phyloP scores from a whole-genome alignment of 225 moss, liverwort and hornwort genomes.

The Physcomitrellopsis africana region DNA sequence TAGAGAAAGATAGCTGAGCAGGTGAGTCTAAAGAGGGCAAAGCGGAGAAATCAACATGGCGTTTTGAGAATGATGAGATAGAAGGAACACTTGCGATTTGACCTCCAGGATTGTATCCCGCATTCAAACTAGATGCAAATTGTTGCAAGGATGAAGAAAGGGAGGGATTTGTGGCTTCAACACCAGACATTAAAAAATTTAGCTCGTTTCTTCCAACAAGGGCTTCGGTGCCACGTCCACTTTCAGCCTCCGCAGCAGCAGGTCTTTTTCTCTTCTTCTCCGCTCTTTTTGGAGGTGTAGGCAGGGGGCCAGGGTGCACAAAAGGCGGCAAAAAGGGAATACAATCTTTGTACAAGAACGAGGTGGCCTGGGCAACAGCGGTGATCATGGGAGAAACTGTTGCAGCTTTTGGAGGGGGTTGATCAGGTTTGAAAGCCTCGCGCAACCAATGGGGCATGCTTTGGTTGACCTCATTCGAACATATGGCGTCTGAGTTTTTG shows the following conservation, averaged over 20 bases:
- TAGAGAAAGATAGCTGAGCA: constrained; percentile 41
- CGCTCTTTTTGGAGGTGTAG: constrained; percentile 56
- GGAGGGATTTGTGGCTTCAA: constrained; percentile 37
- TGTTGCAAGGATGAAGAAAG: constrained; percentile 52
- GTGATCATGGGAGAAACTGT: constrained; percentile 85
- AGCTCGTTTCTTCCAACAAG: constrained; percentile 28
- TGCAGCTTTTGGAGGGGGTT: constrained; percentile 56
- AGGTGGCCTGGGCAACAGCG: constrained; percentile 86
- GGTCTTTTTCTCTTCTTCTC: constrained; percentile 52
- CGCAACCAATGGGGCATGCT: constrained; percentile 97
- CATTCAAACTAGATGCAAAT: constrained; percentile 35
- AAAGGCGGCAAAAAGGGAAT: constrained; percentile 73
- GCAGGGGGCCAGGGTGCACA: constrained; percentile 80
- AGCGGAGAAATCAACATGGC: constrained; percentile 66
- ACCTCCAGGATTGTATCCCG: constrained; percentile 34
- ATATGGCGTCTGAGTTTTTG: constrained; percentile 21
- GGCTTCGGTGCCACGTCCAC: constrained; percentile 7
- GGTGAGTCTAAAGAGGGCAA: constrained; percentile 65
- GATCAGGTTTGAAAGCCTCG: constrained; percentile 89
- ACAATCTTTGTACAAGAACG: constrained; percentile 68
- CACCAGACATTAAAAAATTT: constrained; percentile 41
- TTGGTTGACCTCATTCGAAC: constrained; percentile 48
- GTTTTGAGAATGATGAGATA: constrained; percentile 41
- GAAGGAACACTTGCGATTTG: constrained; percentile 35
- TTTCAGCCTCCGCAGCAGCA: constrained; percentile 33